Conservation (phyloP, 1,284 basidiomycete genomes). For the Puccinia hordei region DNA sequence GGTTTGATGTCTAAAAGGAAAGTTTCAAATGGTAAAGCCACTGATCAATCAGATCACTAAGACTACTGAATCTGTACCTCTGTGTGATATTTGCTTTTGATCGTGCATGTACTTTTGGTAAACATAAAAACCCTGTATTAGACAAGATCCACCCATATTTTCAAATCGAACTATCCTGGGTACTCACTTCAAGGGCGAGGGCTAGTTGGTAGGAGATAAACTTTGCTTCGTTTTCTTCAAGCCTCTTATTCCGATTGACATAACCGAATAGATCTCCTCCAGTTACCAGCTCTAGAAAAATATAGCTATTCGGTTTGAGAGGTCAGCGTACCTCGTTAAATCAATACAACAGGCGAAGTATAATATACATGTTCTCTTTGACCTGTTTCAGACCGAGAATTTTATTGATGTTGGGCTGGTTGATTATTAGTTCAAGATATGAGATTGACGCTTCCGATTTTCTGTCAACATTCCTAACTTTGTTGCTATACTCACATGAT, state of each 20-base stretch:
- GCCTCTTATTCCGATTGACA: conserved; percentile 35
- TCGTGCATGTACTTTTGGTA: conserved; percentile 48
- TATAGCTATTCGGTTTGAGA: conserved; percentile 20
- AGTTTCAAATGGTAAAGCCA: neutral
- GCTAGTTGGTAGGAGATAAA: conserved; percentile 47
- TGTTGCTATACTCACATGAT: conserved; percentile 35
- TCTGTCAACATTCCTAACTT: neutral
- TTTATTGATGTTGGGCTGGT: conserved; percentile 48
- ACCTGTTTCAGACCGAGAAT: conserved; percentile 45
- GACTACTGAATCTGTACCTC: conserved; percentile 15
- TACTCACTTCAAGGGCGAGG: conserved; percentile 29
- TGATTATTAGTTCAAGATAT: neutral
- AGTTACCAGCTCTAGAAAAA: conserved; percentile 49
- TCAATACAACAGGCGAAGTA: neutral
- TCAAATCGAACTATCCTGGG: neutral
- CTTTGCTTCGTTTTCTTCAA: conserved; percentile 30
- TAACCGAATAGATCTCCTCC: conserved; percentile 50
- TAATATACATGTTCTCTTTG: conserved; percentile 33
- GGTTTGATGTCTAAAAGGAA: conserved; percentile 46
- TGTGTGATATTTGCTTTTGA: conserved; percentile 37
- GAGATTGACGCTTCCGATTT: neutral
- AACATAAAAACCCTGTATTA: neutral
- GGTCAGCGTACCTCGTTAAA: neutral
- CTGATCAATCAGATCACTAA: neutral
- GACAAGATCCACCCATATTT: neutral